Evolutionary conservation across 768 basidiomycete genomes (phyloP).

Genomic region (Mycena latifolia): DNA sequence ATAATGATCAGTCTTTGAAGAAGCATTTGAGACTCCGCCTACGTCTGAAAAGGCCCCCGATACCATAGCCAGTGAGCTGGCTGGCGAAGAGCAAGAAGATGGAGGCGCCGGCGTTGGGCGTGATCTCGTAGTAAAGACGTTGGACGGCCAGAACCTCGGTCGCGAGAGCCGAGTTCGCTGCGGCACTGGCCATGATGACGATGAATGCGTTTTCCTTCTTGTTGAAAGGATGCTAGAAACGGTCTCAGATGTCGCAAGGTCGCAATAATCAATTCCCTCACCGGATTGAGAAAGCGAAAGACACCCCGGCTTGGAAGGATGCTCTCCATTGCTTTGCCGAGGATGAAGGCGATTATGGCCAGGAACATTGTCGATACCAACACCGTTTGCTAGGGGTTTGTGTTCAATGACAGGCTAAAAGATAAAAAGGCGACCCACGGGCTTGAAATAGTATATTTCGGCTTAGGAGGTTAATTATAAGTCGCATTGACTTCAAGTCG

Average conservation of each 20-base stretch:
- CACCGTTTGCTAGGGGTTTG: constrained; percentile 58
- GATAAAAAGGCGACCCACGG: constrained; percentile 30
- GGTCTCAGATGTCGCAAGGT: neutral
- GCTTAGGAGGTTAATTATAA: constrained; percentile 44
- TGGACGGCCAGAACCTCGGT: constrained; percentile 69
- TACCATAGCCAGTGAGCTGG: constrained; percentile 59
- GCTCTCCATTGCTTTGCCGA: constrained; percentile 61
- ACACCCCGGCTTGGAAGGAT: constrained; percentile 59
- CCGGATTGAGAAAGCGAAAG: constrained; percentile 66
- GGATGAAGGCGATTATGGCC: constrained; percentile 61
- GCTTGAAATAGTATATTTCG: constrained; percentile 74
- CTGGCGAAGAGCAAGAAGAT: constrained; percentile 53
- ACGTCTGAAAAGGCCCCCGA: constrained; percentile 67
- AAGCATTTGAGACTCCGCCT: constrained; percentile 21
- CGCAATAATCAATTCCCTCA: constrained; percentile 39
- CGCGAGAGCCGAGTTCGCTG: constrained; percentile 64
- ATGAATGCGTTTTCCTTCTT: constrained; percentile 72
- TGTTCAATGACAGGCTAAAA: neutral
- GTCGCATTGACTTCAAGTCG: constrained; percentile 18
- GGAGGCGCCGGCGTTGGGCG: constrained; percentile 57
- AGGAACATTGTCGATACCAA: constrained; percentile 66
- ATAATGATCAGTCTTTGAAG: neutral
- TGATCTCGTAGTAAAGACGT: constrained; percentile 65
- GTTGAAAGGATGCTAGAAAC: constrained; percentile 66
- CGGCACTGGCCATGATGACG: constrained; percentile 68